phyloP scores from a whole-genome alignment of 2,329 filamentous ascomycete species.

The Stachybotrys echinatus region DNA sequence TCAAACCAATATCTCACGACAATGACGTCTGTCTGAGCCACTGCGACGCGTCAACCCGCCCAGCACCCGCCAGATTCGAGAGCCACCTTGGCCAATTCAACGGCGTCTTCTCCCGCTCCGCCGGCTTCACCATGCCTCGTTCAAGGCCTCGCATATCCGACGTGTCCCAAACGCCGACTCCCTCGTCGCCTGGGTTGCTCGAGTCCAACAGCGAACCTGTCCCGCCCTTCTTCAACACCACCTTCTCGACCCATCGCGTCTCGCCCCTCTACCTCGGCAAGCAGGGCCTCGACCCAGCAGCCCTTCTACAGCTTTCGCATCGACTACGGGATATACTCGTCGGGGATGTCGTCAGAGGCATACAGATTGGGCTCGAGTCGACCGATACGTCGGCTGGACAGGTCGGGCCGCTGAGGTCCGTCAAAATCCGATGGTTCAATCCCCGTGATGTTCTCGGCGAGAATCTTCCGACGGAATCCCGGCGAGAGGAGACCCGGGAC shows the following conservation, averaged over 20 bases:
- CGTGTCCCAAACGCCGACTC: slow-evolving; percentile 7
- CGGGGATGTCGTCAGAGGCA: slow-evolving; percentile 55
- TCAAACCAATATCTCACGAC: too few species aligned
- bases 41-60: too few species aligned
- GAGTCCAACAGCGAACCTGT: slow-evolving; percentile 15
- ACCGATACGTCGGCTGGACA: slow-evolving; percentile 33
- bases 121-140: slow-evolving; percentile 1
- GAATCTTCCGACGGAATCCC: slow-evolving; percentile 9
- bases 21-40: too few species aligned
- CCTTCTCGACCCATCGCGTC: slow-evolving; percentile 50
- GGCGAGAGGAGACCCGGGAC: slow-evolving; percentile 16
- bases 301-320: slow-evolving; percentile 38
- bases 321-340: slow-evolving; percentile 50
- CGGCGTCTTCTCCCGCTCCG: too few species aligned
- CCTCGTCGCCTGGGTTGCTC: background rate
- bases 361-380: slow-evolving; percentile 45
- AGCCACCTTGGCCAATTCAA: too few species aligned
- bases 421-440: slow-evolving; percentile 43
- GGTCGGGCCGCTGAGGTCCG: slow-evolving; percentile 37
- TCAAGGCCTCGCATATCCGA: slow-evolving; percentile 5
- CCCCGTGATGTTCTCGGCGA: slow-evolving; percentile 24
- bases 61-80: too few species aligned
- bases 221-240: slow-evolving; percentile 51
- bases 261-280: slow-evolving; percentile 47
- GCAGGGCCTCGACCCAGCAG: slow-evolving; percentile 27